phyloP scores from a whole-genome alignment of 164 flowering plant genomes.

The Liquidambar formosana region DNA sequence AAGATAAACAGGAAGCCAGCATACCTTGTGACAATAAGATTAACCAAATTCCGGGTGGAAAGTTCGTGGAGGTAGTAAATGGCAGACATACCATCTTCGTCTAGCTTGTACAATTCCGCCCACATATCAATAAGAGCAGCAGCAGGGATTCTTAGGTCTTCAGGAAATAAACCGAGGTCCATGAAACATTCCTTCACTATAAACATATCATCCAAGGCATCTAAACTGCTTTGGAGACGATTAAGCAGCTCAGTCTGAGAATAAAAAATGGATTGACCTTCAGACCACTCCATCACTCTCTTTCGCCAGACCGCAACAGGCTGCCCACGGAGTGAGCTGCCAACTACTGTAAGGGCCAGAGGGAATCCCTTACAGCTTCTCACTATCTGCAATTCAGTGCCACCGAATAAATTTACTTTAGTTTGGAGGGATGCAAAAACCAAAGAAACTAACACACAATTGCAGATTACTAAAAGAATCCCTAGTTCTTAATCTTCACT shows the following conservation, averaged over 20 bases:
- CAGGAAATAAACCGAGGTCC: constrained; percentile 60
- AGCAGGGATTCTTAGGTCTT: constrained; percentile 48
- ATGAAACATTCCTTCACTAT: constrained; percentile 36
- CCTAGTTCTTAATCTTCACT: not conserved
- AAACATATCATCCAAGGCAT: constrained; percentile 20
- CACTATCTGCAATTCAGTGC: constrained; percentile 32
- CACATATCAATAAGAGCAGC: constrained; percentile 55
- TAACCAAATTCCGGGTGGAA: constrained; percentile 19
- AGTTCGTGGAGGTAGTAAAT: constrained; percentile 26
- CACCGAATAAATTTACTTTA: not conserved
- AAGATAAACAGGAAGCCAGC: too few species aligned
- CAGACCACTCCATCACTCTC: constrained; percentile 8
- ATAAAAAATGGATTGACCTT: constrained; percentile 26
- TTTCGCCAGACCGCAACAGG: constrained; percentile 26
- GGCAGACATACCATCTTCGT: constrained; percentile 29
- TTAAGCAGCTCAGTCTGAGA: constrained; percentile 19
- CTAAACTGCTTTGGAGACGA: constrained; percentile 34
- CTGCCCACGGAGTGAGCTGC: constrained; percentile 28
- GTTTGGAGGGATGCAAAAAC: too few species aligned
- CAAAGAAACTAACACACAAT: not conserved
- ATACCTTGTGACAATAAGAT: constrained; percentile 24
- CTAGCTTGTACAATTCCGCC: constrained; percentile 33
- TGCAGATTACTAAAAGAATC: not conserved
- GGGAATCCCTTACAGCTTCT: constrained; percentile 40
- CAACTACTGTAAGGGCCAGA: constrained; percentile 38